Evolutionary conservation across 2,329 filamentous ascomycete species (phyloP).

Genomic region (Phyllosticta capitalensis): DNA sequence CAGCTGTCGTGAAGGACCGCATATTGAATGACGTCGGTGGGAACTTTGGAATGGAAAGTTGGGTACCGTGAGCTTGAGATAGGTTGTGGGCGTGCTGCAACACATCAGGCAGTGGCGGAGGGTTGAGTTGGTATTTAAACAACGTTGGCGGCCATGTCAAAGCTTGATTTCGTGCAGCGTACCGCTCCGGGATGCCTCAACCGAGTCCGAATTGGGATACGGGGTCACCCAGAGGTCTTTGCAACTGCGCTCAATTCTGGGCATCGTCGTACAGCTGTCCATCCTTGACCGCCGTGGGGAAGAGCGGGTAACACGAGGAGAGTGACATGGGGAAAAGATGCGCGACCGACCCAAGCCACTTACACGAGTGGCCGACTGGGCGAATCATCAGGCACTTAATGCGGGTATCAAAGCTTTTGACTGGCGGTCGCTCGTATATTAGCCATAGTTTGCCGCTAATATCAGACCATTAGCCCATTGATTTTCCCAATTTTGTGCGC

Average conservation of each 20-base stretch:
- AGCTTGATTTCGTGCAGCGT: background rate
- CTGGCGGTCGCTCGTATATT: background rate
- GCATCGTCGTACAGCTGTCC: background rate
- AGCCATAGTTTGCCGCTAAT: background rate
- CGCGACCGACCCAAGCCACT: background rate
- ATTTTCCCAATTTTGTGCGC: background rate
- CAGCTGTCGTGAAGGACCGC: background rate
- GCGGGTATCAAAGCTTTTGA: background rate
- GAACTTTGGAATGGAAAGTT: accelerated
- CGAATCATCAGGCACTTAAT: background rate
- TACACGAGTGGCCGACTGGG: background rate
- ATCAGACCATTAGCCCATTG: background rate
- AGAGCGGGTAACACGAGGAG: background rate
- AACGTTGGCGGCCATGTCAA: background rate
- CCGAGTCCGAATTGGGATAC: background rate
- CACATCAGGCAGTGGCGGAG: background rate
- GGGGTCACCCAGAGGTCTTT: background rate
- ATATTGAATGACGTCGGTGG: background rate
- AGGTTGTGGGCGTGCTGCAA: background rate
- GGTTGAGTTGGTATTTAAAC: background rate
- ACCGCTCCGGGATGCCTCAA: background rate
- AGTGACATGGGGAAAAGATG: background rate
- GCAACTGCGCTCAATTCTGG: background rate
- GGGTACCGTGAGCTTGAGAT: background rate
- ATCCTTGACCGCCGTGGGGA: background rate